Evolutionary conservation across 2,329 filamentous ascomycete species (phyloP).

Genomic region (Allantophomopsis lycopodina): DNA sequence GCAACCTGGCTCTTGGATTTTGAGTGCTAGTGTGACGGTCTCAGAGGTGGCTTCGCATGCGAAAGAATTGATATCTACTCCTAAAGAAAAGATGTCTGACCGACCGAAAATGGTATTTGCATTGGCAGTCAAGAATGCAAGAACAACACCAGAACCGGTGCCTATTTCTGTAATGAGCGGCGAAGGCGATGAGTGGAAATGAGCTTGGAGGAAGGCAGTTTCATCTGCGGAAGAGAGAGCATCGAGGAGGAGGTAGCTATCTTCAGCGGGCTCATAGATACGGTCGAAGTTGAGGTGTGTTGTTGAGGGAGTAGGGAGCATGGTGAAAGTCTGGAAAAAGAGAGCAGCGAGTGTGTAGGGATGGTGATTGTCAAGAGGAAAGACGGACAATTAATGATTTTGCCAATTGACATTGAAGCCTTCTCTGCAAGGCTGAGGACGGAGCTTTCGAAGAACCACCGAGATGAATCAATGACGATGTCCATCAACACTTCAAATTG

Average conservation of each 20-base stretch:
- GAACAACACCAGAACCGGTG: conserved; percentile 84
- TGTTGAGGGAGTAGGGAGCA: conserved; percentile 91
- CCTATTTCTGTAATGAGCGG: conserved; percentile 76
- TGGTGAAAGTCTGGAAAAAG: conserved; percentile 22
- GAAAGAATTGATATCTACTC: conserved; percentile 73
- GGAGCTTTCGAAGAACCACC: neutral
- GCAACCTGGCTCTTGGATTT: conserved; percentile 23
- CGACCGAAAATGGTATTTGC: conserved; percentile 59
- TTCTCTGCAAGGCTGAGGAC: neutral
- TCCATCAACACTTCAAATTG: neutral
- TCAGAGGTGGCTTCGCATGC: conserved; percentile 64
- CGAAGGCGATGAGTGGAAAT: conserved; percentile 18
- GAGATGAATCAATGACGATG: neutral
- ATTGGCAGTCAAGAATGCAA: conserved; percentile 75
- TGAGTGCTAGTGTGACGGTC: conserved; percentile 44
- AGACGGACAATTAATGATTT: too few species aligned
- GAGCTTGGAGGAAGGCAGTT: conserved; percentile 11
- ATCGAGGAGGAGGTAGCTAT: conserved; percentile 89
- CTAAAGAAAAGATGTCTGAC: conserved; percentile 55
- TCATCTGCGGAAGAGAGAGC: conserved; percentile 54
- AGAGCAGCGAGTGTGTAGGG: too few species aligned
- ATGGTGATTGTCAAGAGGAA: too few species aligned
- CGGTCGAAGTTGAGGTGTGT: conserved; percentile 79
- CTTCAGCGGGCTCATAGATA: conserved; percentile 91
- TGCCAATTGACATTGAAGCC: neutral